These are phyloP conservation scores for Saccharomycopsis vini DNA, from an alignment of 805 yeast genomes.

Conservation along the genomic window DNA sequence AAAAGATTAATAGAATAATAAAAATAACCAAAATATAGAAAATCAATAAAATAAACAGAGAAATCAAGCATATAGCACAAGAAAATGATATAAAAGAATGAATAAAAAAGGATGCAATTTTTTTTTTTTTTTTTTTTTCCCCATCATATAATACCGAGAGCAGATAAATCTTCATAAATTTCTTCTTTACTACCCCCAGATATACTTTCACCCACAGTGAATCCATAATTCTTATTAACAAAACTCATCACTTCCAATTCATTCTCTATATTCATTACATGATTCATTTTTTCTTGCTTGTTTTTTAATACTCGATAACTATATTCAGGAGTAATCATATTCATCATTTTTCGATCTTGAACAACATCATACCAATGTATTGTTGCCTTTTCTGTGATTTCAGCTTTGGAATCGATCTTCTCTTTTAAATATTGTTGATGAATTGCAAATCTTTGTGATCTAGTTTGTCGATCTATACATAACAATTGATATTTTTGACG, in stretches of 20 bases:
- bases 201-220: slow-evolving; percentile 76
- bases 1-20: too few relatives aligned
- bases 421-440: slow-evolving; percentile 77
- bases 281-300: slow-evolving; percentile 46
- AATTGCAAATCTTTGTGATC: slow-evolving; percentile 65
- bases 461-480: slow-evolving; percentile 73
- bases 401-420: slow-evolving; percentile 55
- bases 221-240: slow-evolving; percentile 55
- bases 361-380: slow-evolving; percentile 87
- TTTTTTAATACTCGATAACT: slow-evolving; percentile 33
- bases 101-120: too few relatives aligned
- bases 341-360: slow-evolving; percentile 78
- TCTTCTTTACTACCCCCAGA: slow-evolving; percentile 63
- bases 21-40: too few relatives aligned
- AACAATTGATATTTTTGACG: slow-evolving; percentile 57
- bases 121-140: too few relatives aligned
- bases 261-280: slow-evolving; percentile 55
- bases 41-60: too few relatives aligned
- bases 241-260: slow-evolving; percentile 69
- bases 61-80: too few relatives aligned
- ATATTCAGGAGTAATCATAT: slow-evolving; percentile 44
- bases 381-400: slow-evolving; percentile 64
- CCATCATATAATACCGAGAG: slow-evolving; percentile 31
- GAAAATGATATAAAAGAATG: too few relatives aligned
- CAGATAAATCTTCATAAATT: slow-evolving; percentile 59